phyloP scores from a whole-genome alignment of 1,139 yeast species.

The Hyphopichia pseudoburtonii region DNA sequence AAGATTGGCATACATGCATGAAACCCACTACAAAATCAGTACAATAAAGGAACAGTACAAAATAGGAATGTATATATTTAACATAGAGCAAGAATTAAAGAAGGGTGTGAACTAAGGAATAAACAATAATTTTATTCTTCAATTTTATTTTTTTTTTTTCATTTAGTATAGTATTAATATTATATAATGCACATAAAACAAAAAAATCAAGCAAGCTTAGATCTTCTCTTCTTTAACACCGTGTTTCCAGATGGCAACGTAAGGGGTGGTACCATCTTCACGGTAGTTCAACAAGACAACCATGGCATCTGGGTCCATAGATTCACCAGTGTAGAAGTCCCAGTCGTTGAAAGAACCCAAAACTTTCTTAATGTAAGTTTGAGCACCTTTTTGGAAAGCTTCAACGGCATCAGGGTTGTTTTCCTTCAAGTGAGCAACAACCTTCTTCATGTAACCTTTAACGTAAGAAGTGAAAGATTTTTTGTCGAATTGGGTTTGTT shows the following conservation, averaged over 20 bases:
- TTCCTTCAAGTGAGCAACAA: conserved; percentile 89
- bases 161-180: no score
- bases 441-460: conserved; percentile 97
- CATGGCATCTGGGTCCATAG: conserved; percentile 99
- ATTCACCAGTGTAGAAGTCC: conserved; percentile 99
- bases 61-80: no score
- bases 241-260: conserved; percentile 97
- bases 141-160: no score
- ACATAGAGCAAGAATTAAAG: no score
- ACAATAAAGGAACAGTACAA: no score
- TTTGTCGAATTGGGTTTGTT: conserved; percentile 94
- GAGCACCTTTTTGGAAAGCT: conserved; percentile 95
- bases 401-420: conserved; percentile 81
- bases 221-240: conserved; percentile 89
- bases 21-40: no score
- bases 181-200: no score
- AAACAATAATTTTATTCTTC: no score
- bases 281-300: conserved; percentile 98
- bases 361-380: conserved; percentile 92
- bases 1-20: no score
- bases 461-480: conserved; percentile 94
- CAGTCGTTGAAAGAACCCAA: conserved; percentile 94
- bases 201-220: no score
- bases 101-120: no score
- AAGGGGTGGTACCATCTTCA: conserved; percentile 99